Percentiles rank a stretch among this genome's conserved stretches.
Evolutionary conservation across 2,329 filamentous ascomycete species (phyloP).

Genomic region (Diplodia mutila): DNA sequence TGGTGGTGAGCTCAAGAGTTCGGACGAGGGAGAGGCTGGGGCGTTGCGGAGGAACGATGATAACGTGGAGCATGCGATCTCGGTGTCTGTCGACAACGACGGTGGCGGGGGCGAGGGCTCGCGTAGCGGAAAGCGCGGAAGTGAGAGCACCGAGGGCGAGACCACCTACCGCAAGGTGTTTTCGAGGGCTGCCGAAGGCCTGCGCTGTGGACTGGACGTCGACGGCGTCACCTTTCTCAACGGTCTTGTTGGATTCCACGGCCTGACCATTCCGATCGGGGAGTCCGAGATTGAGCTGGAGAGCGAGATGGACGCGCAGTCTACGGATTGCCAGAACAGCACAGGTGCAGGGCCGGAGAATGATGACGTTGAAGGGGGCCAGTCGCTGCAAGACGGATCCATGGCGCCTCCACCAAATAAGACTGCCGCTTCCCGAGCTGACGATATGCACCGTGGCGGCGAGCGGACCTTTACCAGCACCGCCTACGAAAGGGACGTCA

Average conservation of each 20-base stretch:
- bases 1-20: too few species aligned
- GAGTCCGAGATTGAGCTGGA: constrained; percentile 29
- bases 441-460: not conserved
- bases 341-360: not conserved
- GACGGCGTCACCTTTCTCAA: constrained; percentile 28
- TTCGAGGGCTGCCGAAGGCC: constrained; percentile 27
- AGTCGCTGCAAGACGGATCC: not conserved
- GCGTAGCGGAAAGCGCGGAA: not conserved
- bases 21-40: too few species aligned
- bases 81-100: too few species aligned
- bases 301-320: not conserved
- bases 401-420: not conserved
- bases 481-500: not conserved
- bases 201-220: constrained; percentile 26
- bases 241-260: constrained; percentile 30
- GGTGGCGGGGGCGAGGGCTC: not conserved
- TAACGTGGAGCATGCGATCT: not conserved
- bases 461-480: constrained; percentile 15
- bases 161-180: constrained; percentile 30
- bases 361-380: not conserved
- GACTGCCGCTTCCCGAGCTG: not conserved
- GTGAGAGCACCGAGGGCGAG: not conserved
- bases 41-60: too few species aligned
- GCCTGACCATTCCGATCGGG: constrained; percentile 26
- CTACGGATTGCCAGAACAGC: not conserved